phyloP scores from a whole-genome alignment of 371 early-diverging fungal genomes.

The Massospora cicadina region DNA sequence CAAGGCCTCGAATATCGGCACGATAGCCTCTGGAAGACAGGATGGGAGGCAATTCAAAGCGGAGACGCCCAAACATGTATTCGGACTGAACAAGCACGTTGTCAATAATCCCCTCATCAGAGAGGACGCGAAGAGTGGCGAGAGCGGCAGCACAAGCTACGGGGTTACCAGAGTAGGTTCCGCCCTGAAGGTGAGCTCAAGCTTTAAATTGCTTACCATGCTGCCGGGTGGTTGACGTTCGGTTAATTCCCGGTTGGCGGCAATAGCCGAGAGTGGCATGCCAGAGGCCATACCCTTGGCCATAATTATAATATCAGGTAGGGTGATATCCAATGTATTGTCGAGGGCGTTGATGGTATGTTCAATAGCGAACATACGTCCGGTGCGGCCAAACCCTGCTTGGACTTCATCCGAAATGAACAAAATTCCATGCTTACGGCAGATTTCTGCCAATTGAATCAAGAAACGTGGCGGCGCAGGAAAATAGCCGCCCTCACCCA shows the following conservation, averaged over 20 bases:
- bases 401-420: conserved; percentile 76
- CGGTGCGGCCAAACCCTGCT: conserved; percentile 69
- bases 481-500: conserved; percentile 72
- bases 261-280: conserved; percentile 29
- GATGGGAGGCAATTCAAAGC: conserved; percentile 19
- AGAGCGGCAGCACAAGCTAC: conserved; percentile 31
- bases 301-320: conserved; percentile 32
- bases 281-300: conserved; percentile 35
- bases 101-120: conserved; percentile 22
- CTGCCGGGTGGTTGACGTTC: conserved; percentile 25
- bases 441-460: conserved; percentile 39
- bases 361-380: conserved; percentile 39
- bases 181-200: conserved; percentile 16
- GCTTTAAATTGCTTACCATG: conserved; percentile 16
- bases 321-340: conserved; percentile 10
- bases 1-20: conserved; percentile 31
- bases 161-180: conserved; percentile 29
- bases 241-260: conserved; percentile 22
- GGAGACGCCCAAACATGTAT: conserved; percentile 25
- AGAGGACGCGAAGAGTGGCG: conserved; percentile 24
- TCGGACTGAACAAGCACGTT: conserved; percentile 24
- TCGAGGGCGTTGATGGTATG: conserved; percentile 12
- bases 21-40: conserved; percentile 21
- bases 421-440: conserved; percentile 35
- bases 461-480: conserved; percentile 50